Conservation (phyloP, 2,329 filamentous ascomycete genomes). For the Trichoderma guizhouense region DNA sequence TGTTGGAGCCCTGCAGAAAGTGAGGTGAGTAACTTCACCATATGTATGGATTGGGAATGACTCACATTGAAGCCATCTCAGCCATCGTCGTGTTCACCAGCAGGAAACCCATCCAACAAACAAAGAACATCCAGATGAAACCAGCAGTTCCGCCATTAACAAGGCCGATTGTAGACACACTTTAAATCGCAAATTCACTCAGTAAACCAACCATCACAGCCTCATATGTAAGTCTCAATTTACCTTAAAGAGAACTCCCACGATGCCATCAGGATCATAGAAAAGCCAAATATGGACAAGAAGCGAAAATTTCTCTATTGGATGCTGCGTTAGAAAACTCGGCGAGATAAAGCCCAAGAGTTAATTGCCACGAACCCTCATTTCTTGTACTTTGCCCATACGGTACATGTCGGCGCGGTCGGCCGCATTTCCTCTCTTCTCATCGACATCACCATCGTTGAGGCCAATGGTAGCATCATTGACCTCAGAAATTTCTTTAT, state of each 20-base stretch:
- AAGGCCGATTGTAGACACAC: constrained; percentile 21
- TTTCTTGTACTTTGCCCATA: not conserved
- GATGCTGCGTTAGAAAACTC: not conserved
- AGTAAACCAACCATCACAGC: not conserved
- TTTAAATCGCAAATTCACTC: not conserved
- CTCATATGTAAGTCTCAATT: not conserved
- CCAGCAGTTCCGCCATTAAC: constrained; percentile 45
- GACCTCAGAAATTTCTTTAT: not conserved
- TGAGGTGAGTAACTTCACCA: not conserved
- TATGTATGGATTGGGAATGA: no score
- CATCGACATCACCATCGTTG: not conserved
- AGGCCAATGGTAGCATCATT: not conserved
- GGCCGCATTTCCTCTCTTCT: not conserved
- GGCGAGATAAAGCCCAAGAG: no score
- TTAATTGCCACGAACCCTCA: not conserved
- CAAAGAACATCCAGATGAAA: constrained; percentile 43
- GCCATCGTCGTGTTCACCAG: constrained; percentile 42
- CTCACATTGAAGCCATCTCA: constrained; percentile 38
- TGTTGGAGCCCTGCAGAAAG: constrained; percentile 49
- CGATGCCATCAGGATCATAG: not conserved
- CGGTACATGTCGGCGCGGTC: constrained; percentile 10
- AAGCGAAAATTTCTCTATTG: constrained; percentile 4
- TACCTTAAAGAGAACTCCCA: constrained; percentile 9
- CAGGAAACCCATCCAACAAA: constrained; percentile 38
- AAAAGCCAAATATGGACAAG: constrained; percentile 2